Evolutionary conservation across 2,329 filamentous ascomycete species (phyloP), one percentile per base, ranked within the genome.

Genomic region (Pestalotiopsis sp.): DNA sequence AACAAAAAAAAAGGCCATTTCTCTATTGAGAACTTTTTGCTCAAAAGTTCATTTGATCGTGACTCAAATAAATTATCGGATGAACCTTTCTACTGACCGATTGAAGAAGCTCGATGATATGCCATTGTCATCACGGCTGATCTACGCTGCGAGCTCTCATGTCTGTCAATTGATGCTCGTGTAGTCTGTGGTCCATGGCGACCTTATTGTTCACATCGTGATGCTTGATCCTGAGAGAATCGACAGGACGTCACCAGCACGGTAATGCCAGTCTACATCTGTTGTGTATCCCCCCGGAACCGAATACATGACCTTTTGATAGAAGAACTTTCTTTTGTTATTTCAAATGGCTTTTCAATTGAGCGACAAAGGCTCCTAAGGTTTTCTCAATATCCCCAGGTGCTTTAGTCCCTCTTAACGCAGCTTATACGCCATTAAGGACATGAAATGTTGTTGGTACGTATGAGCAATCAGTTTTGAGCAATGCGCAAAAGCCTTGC

Each of bases 271-370:
- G 76, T 87, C 83, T 39, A 88, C 82, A 45, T 84, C 27, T 1
- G 27, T 31, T 82, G 82, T 84, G 89, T 20, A 90, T 84, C 59
- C 84, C 84, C 68, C 80, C 82, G 73, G 90, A 75, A 58, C 85
- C 85, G 71, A 86, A 84, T 2, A 84, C 85, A 74, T 90, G 90
- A 12, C 84, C 83, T 65, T 65, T 61, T 31, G 27, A 31, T 31
- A 4, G 1, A 31, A 31, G 27, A 31, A 31, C 7, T 31, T 31
- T 27, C 27, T 31, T 7, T 31, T 6, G 7, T 45, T 11, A 7
- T 45, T 13, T 5, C 39, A 45, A 3, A 45, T 45, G 7, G 39
- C 9, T 45, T 31, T 31, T 6, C 27, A 31, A 31, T 31, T 31
- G 27, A 31, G 27, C 5, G 27, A 31, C 7, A 6, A 31, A 31